Evolutionary conservation across 306 rosid species (phyloP), one percentile per base, ranked within the genome.

Genomic region (Mimosa bimucronata): DNA sequence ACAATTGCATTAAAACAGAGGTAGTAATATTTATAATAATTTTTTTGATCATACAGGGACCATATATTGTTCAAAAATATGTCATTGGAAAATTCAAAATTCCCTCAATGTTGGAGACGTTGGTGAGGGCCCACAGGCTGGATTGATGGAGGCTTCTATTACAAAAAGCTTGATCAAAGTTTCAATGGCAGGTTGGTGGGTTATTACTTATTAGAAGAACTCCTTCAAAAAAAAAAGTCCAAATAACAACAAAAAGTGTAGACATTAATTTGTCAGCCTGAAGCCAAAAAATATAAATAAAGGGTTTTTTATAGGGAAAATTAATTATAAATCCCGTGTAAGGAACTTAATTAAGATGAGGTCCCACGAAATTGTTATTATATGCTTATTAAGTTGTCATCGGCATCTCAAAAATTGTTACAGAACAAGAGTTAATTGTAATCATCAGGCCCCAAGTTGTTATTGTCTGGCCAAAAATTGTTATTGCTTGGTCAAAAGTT

Each of bases 121-220:
- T 82, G 67, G 77, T 42, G 71, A 66, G 71, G 86, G 90, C 38
- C 92, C 92, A 79, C 81, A 58, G 29, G 26, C 21, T 38, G 26
- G 57, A 67, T 68, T 83, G 14, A n/a, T 70, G 25, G 18, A 26
- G 52, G 50, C 66, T 74, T 76, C 76, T 73, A 78, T 62, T 76
- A 79, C 83, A 81, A 76, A 76, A 79, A 66, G 76, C 71, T 76
- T 31, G 65, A 74, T 55, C 34, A 74, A 79, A 88, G 84, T 74
- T 89, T 92, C 97, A 92, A 89, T 66, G 81, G 74, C 88, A 82
- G 85, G 97, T 90, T 91, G 98, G 94, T 91, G 88, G 72, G 23
- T n/a, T n/a, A n/a, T n/a, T n/a, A n/a, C n/a, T 19, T 25, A 58
- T 58, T 28, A 42, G 28, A 89, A 85, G 89, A 79, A 85, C 74